Evolutionary conservation across 805 yeast genomes (phyloP).

Genomic region (Vanderwaltozyma polyspora): DNA sequence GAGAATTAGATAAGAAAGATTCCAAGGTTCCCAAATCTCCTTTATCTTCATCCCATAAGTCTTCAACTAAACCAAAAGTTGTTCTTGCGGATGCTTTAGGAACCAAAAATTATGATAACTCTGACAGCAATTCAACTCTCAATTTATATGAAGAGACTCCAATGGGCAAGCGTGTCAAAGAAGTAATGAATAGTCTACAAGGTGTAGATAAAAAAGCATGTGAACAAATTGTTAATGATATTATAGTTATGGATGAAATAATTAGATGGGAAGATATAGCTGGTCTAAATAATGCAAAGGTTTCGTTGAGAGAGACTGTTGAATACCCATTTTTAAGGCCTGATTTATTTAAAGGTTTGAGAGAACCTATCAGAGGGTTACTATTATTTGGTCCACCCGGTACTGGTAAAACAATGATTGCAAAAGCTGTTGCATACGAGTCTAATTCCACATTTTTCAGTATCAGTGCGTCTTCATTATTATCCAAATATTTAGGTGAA

Average conservation of each 20-base stretch:
- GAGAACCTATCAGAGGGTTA: slow-evolving; percentile 97
- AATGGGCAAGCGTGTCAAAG: neutral
- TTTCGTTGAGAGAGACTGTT: slow-evolving; percentile 84
- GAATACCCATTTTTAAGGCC: slow-evolving; percentile 94
- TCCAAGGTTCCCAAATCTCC: too few species aligned
- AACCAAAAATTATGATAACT: too few species aligned
- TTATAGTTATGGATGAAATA: slow-evolving; percentile 83
- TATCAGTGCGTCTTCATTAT: slow-evolving; percentile 80
- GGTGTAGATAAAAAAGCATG: slow-evolving; percentile 80
- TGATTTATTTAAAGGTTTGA: slow-evolving; percentile 77
- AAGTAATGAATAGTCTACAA: slow-evolving; percentile 16
- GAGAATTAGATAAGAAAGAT: too few species aligned
- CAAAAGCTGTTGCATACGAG: slow-evolving; percentile 95
- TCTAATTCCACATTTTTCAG: slow-evolving; percentile 89
- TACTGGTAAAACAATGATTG: slow-evolving; percentile 96
- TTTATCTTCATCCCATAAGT: too few species aligned
- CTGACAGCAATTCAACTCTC: too few species aligned
- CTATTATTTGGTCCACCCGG: slow-evolving; percentile 96
- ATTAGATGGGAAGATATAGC: slow-evolving; percentile 96
- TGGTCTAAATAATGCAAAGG: slow-evolving; percentile 80
- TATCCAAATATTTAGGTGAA: slow-evolving; percentile 75
- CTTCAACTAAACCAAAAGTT: too few species aligned
- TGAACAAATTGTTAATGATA: slow-evolving; percentile 76
- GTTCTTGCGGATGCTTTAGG: too few species aligned
- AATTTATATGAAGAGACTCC: too few species aligned